Evolutionary conservation across 208 protist genomes (phyloP), one percentile per base, ranked within the genome.

Genomic region (Crithidia acanthocephali): DNA sequence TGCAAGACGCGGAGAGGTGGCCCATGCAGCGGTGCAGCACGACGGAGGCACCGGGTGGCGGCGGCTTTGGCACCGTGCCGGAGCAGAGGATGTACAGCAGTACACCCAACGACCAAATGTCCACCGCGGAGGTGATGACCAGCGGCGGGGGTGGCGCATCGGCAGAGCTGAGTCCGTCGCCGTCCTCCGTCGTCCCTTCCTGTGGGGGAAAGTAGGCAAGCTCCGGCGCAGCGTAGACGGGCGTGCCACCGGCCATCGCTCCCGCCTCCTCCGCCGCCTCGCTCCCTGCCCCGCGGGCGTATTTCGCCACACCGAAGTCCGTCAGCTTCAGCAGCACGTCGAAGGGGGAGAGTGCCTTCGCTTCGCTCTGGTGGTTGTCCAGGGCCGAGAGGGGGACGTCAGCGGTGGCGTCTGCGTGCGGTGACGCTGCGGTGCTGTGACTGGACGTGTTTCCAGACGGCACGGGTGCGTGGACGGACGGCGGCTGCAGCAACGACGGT

Each of bases 291-390:
- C 80, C 72, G 8, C 81, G 70, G 16, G 74, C 67, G 73, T 87
- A 90, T 66, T 88, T 89, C 22, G 90, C 81, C 16, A 89, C 67
- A 42, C 91, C 89, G 55, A 96, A 96, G 79, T 95, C 91, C 4
- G 87, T 85, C 27, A 95, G 56, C 64, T 89, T 91, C 44, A 95
- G 52, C 13, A 53, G 30, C 37, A 93, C 76, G n/a, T 80, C 55
- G 47, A 64, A 82, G n/a, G 83, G 80, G 7, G 83, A 77, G 25
- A 89, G 20, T 27, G 51, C 8, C 55, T 63, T 68, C 11, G 81
- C 83, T 23, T 78, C 67, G 25, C 55, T 72, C 68, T 89, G 78
- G 67, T 87, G 83, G 57, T 81, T 37, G 40, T 90, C 81, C 28
- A 56, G 47, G 9, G 61, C 76, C 7, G 80, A 82, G 18, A 85